Base-by-base conservation (phyloP, 345 rosid genomes). In the Ailanthus altissimus region DNA sequence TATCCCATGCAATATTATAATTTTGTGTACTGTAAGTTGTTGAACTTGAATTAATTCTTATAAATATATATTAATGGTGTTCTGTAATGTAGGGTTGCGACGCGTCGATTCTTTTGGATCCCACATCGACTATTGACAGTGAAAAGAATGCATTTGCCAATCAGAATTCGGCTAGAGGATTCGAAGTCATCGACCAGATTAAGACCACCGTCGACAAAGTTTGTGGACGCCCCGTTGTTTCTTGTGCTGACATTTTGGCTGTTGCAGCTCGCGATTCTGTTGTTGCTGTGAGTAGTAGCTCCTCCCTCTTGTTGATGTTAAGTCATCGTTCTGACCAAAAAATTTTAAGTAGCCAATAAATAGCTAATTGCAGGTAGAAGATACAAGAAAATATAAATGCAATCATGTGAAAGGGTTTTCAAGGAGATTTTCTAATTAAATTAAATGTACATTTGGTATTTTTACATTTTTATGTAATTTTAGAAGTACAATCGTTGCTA, bases 181-280 rank as follows among this genome's bases (percentile, higher is more conserved):
- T 86, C 10, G 88, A 83, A 18, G 92, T 89, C 65, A 88, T 92
- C 43, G 97, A 92, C 71, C 64, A 62, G 43, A 90, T 90, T 43
- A 90, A 92, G 67, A 63, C 79, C 0, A 89, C 84, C 23, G 85
- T 90, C 6, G 94, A 90, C 68, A 84, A 72, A 51, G 76, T 81
- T 0, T 90, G 97, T 45, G 88, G 91, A 5, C 20, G 77, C 0
- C 80, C 86, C 0, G 85, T 82, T 10, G 92, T 92, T 53, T 89
- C 97, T 18, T 92, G 94, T 71, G 93, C 93, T 0, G 93, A 90
- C 63, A 82, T 91, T 45, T 80, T 91, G 11, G 60, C 93, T 1
- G 87, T 90, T 5, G 89, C 88, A 8, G 93, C 97, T 45, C 86
- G 87, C 42, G 84, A 91, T 47, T 88, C 93, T 23, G 87, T 89